Conservation (phyloP, 345 rosid species). For the Brassica rapa region DNA sequence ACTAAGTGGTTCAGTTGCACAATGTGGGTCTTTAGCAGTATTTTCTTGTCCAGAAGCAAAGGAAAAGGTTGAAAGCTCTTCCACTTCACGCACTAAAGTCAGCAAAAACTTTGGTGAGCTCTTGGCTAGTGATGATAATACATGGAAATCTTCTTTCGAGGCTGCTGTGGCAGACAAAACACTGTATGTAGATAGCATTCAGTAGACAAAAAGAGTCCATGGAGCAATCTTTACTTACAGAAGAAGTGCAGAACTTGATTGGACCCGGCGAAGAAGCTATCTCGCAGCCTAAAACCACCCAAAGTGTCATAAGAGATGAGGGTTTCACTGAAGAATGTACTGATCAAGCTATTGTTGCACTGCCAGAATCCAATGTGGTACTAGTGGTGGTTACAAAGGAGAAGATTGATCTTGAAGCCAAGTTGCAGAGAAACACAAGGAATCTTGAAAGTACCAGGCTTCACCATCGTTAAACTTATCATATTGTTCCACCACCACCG, state of each 20-base stretch:
- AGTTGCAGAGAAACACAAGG: constrained; percentile 23
- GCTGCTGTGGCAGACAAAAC: constrained; percentile 65
- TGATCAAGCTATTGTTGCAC: constrained; percentile 14
- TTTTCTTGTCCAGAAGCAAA: too few relatives aligned
- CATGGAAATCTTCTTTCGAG: constrained; percentile 46
- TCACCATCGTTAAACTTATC: constrained; percentile 34
- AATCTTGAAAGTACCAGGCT: constrained; percentile 34
- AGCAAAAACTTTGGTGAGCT: constrained; percentile 50
- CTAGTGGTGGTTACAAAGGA: constrained; percentile 32
- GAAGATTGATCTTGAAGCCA: constrained; percentile 44
- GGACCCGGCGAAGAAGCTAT: constrained; percentile 12
- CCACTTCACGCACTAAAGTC: constrained; percentile 24
- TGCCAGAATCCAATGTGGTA: constrained; percentile 6
- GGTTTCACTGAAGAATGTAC: constrained; percentile 6
- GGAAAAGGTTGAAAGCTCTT: constrained; percentile 10
- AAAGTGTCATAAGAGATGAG: constrained; percentile 24
- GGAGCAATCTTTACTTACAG: constrained; percentile 9
- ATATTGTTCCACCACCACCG: constrained; percentile 57
- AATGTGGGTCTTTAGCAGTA: not conserved
- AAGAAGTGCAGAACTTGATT: constrained; percentile 31
- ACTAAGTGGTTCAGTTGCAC: constrained; percentile 40
- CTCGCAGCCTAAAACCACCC: too few relatives aligned
- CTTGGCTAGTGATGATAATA: constrained; percentile 54
- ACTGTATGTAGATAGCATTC: constrained; percentile 65
- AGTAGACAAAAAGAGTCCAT: constrained; percentile 35